These are phyloP conservation scores for Urochloa ruziziensis DNA, from an alignment of 176 grass and related monocot genomes.

Conservation along the genomic window DNA sequence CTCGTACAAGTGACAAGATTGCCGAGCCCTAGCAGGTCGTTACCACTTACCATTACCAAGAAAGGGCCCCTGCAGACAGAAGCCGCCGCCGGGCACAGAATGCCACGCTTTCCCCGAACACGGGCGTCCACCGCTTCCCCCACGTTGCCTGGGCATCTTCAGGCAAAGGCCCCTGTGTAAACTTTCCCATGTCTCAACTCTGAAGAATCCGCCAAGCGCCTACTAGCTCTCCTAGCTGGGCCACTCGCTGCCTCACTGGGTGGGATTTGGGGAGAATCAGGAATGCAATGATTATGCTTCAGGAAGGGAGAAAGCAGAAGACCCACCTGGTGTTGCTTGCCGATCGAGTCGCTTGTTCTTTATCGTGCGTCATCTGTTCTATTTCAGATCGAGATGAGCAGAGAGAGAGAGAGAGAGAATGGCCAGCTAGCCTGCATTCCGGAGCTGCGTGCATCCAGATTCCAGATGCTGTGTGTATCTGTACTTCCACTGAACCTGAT, in stretches of 20 bases:
- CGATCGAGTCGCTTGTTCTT: neutral
- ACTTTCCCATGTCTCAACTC: slow-evolving; percentile 3
- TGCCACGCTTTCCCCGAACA: slow-evolving; percentile 23
- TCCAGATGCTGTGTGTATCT: neutral
- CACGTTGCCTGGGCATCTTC: neutral
- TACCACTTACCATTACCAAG: neutral
- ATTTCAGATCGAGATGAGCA: neutral
- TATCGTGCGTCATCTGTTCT: neutral
- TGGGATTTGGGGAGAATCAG: neutral
- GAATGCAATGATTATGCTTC: neutral
- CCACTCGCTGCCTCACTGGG: neutral
- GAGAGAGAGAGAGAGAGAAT: neutral
- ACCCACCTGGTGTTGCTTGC: neutral
- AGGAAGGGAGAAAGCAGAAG: neutral
- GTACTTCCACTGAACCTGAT: slow-evolving; percentile 9
- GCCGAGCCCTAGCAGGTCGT: neutral
- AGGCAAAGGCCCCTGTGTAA: neutral
- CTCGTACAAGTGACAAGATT: neutral
- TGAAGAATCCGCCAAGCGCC: neutral
- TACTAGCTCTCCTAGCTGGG: neutral
- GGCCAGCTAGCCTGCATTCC: neutral
- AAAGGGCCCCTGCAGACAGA: neutral
- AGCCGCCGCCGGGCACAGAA: neutral
- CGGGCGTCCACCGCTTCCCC: neutral
- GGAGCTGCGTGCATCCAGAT: neutral